These are phyloP conservation scores for Cadophora luteo-olivacea DNA, from an alignment of 2,329 filamentous ascomycete genomes.

Conservation along the genomic window DNA sequence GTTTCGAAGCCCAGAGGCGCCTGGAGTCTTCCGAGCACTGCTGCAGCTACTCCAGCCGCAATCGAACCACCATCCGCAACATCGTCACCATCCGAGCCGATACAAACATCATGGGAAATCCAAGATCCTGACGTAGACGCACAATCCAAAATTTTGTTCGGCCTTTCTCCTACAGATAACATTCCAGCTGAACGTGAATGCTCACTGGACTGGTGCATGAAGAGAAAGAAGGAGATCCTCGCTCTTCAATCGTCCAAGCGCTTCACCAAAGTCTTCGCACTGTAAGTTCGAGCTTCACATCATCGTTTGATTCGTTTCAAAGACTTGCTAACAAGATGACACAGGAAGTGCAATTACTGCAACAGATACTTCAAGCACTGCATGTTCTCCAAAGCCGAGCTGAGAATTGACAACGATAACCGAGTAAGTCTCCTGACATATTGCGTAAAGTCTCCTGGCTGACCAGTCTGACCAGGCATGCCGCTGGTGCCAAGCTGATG, in stretches of 20 bases:
- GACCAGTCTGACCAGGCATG: not conserved
- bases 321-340: not conserved
- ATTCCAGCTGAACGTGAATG: too few relatives aligned
- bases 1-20: not conserved
- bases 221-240: not conserved
- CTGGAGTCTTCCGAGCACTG: not conserved
- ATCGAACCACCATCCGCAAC: not conserved
- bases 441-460: not conserved
- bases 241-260: not conserved
- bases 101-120: not conserved
- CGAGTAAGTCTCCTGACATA: not conserved
- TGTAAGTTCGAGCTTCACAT: not conserved
- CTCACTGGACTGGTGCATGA: not conserved
- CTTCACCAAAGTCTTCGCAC: not conserved
- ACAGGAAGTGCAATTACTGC: not conserved
- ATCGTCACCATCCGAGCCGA: not conserved
- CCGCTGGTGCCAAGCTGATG: constrained; percentile 1
- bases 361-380: constrained; percentile 3
- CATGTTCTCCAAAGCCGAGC: not conserved
- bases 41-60: not conserved
- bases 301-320: too few relatives aligned
- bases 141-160: not conserved
- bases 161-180: not conserved
- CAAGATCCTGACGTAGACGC: not conserved
- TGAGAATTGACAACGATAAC: not conserved